A percentile compares a stretch with the other conserved stretches of the same genome.
Conservation (phyloP, 306 rosid genomes). For the Abrus pulchellus region DNA sequence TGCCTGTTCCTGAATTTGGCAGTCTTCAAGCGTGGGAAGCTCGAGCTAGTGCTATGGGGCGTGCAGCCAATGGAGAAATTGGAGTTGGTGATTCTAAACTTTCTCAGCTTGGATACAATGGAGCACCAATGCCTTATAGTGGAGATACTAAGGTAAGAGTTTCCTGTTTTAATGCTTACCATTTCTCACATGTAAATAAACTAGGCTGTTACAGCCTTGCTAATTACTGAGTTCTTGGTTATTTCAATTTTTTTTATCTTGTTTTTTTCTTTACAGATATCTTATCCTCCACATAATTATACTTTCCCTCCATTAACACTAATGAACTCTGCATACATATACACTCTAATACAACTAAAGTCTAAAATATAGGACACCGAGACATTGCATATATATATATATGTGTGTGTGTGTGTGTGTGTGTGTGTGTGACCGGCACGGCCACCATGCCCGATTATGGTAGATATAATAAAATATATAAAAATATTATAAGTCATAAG, state of each 20-base stretch:
- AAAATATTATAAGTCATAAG: too few species aligned
- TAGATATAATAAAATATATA: too few species aligned
- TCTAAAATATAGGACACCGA: too few species aligned
- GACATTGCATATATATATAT: too few species aligned
- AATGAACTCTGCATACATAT: neutral
- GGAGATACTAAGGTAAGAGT: slow-evolving; percentile 81
- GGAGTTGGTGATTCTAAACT: slow-evolving; percentile 70
- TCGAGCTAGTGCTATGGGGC: slow-evolving; percentile 74
- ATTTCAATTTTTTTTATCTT: neutral
- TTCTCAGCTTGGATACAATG: slow-evolving; percentile 66
- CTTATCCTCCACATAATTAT: neutral
- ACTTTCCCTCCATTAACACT: neutral
- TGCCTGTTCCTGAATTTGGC: slow-evolving; percentile 80
- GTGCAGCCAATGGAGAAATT: slow-evolving; percentile 68
- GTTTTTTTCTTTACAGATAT: slow-evolving; percentile 6
- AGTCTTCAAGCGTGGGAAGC: slow-evolving; percentile 89
- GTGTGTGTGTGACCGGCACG: too few species aligned
- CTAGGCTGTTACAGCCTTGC: neutral
- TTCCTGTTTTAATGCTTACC: neutral
- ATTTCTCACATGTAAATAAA: neutral
- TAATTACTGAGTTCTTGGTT: neutral
- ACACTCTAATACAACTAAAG: too few species aligned
- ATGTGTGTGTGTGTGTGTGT: too few species aligned
- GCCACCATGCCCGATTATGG: too few species aligned
- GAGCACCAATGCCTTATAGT: slow-evolving; percentile 78